Evolutionary conservation across 2,329 filamentous ascomycete species (phyloP).

Genomic region (Fusarium graminum): DNA sequence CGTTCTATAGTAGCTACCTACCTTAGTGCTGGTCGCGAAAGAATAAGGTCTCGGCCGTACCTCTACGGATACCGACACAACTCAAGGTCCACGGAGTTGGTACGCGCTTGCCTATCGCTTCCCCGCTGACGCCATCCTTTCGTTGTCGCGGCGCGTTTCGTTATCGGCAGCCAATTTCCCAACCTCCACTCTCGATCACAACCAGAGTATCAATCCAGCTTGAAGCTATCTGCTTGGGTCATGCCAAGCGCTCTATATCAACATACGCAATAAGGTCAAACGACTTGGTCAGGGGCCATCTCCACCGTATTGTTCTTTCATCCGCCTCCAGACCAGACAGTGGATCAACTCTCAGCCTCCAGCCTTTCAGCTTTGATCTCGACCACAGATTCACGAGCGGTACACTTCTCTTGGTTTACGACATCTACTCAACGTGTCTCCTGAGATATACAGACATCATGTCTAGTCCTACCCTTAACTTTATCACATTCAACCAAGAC

Average conservation of each 20-base stretch:
- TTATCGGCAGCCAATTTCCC: slow-evolving; percentile 31
- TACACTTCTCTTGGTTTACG: slow-evolving; percentile 1
- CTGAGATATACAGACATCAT: slow-evolving; percentile 58
- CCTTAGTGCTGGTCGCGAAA: not conserved
- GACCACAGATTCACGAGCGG: not conserved
- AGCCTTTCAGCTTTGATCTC: not conserved
- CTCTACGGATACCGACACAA: not conserved
- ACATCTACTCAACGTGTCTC: not conserved
- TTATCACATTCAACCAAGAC: slow-evolving; percentile 99
- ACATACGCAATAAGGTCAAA: slow-evolving; percentile 21
- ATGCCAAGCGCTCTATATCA: slow-evolving; percentile 26
- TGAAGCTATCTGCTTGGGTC: slow-evolving; percentile 21
- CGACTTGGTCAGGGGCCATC: slow-evolving; percentile 4
- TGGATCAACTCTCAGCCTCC: too few relatives aligned
- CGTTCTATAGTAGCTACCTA: not conserved
- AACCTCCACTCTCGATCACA: slow-evolving; percentile 41
- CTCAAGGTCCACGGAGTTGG: not conserved
- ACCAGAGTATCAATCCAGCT: slow-evolving; percentile 31
- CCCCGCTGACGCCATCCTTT: slow-evolving; percentile 9
- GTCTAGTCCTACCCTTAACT: slow-evolving; percentile 85
- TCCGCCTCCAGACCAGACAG: not conserved
- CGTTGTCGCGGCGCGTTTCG: slow-evolving; percentile 24
- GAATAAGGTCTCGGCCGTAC: not conserved
- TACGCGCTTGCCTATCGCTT: not conserved
- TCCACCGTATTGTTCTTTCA: slow-evolving; percentile 11